phyloP scores from a whole-genome alignment of 768 basidiomycete species.

The Amanita thiersii region DNA sequence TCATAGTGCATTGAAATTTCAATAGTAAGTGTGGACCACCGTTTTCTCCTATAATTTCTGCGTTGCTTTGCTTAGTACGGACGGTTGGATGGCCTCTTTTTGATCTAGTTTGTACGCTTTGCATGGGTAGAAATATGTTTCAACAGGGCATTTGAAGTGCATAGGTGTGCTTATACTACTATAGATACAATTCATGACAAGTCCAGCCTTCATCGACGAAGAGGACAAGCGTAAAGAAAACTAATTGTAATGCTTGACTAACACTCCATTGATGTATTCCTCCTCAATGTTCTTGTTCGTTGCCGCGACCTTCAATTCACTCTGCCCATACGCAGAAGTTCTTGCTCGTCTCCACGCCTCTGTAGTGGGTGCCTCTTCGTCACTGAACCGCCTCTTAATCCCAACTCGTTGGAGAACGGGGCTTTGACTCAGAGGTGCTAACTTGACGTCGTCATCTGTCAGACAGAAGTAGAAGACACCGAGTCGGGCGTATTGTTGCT shows the following conservation, averaged over 20 bases:
- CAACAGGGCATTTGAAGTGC: too few species aligned
- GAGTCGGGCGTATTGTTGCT: slow-evolving; percentile 38
- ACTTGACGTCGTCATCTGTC: slow-evolving; percentile 39
- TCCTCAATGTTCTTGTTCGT: slow-evolving; percentile 40
- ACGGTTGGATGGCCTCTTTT: too few species aligned
- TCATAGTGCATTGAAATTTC: too few species aligned
- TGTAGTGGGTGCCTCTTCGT: slow-evolving; percentile 39
- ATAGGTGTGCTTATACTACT: too few species aligned
- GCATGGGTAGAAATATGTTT: too few species aligned
- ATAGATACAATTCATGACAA: too few species aligned
- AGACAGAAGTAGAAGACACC: slow-evolving; percentile 53
- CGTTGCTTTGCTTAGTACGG: too few species aligned
- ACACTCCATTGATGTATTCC: slow-evolving; percentile 44
- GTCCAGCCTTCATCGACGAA: too few species aligned
- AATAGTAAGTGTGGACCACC: too few species aligned
- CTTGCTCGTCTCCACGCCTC: slow-evolving; percentile 43
- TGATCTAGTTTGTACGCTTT: too few species aligned
- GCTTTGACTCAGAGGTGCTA: slow-evolving; percentile 37
- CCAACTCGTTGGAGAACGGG: slow-evolving; percentile 40
- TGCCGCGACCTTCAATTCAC: slow-evolving; percentile 28
- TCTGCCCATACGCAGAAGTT: slow-evolving; percentile 44
- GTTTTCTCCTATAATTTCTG: too few species aligned
- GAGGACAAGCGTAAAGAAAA: background rate
- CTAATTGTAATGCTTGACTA: slow-evolving; percentile 52
- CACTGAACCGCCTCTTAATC: slow-evolving; percentile 26